These are phyloP conservation scores for Marvania coccoides DNA, from an alignment of 139 green algal genomes.

Conservation along the genomic window DNA sequence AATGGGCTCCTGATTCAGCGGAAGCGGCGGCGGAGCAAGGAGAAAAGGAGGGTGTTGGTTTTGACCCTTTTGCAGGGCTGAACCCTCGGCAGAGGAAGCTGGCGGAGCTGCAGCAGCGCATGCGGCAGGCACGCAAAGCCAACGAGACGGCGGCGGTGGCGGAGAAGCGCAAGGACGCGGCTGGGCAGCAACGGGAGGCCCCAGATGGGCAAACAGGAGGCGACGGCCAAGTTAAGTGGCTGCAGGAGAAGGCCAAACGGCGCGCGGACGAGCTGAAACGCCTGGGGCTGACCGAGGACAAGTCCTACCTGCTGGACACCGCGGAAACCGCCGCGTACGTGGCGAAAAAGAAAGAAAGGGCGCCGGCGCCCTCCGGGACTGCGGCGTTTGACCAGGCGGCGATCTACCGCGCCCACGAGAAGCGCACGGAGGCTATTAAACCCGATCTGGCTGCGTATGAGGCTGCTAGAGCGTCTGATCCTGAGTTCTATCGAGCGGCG, in stretches of 20 bases:
- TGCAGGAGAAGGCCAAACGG: conserved; percentile 73
- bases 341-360: conserved; percentile 76
- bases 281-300: conserved; percentile 53
- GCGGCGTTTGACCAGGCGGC: conserved; percentile 65
- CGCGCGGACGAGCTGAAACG: conserved; percentile 59
- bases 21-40: conserved; percentile 2
- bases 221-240: conserved; percentile 45
- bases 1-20: too few species aligned
- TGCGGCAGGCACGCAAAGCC: conserved; percentile 72
- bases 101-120: conserved; percentile 66
- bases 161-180: conserved; percentile 68
- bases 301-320: conserved; percentile 75
- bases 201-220: not conserved
- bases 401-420: conserved; percentile 77
- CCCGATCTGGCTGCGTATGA: conserved; percentile 63
- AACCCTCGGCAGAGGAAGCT: conserved; percentile 72
- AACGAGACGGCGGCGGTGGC: conserved; percentile 84
- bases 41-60: not conserved
- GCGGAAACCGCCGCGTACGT: conserved; percentile 56
- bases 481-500: conserved; percentile 74
- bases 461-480: conserved; percentile 55
- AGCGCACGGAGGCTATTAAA: conserved; percentile 61
- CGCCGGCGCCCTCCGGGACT: conserved; percentile 46
- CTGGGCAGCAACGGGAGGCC: conserved; percentile 7
- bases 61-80: conserved; percentile 59